Evolutionary conservation across 2,329 filamentous ascomycete species (phyloP).

Genomic region (Fusarium coicis): DNA sequence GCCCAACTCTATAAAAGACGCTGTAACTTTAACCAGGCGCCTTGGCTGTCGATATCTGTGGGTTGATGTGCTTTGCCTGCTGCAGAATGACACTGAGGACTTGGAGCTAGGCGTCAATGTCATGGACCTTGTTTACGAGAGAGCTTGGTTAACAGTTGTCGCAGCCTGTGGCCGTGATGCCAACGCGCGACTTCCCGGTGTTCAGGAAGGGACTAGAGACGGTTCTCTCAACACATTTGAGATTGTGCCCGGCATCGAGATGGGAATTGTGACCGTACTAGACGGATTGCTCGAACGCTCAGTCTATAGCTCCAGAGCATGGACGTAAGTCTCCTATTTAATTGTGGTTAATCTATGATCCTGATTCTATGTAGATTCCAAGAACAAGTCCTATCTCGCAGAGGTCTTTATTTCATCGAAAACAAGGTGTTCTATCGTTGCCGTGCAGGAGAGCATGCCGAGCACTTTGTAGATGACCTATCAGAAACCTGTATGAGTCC

Average conservation of each 20-base stretch:
- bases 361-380: fast-evolving
- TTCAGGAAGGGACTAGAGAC: not conserved
- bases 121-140: not conserved
- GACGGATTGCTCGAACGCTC: fast-evolving
- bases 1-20: fast-evolving
- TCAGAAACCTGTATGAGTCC: not conserved
- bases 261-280: fast-evolving
- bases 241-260: not conserved
- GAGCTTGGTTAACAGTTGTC: not conserved
- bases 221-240: fast-evolving
- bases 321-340: not conserved
- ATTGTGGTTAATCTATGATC: fast-evolving
- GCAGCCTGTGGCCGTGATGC: not conserved
- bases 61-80: not conserved
- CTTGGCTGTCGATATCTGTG: not conserved
- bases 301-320: fast-evolving
- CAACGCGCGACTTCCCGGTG: fast-evolving
- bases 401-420: not conserved
- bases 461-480: not conserved
- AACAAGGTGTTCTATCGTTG: not conserved
- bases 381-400: not conserved
- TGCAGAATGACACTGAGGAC: fast-evolving
- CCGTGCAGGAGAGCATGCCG: not conserved
- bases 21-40: fast-evolving
- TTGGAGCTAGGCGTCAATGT: not conserved